phyloP scores from a whole-genome alignment of 768 basidiomycete genomes.

The Termitomyces sp. region DNA sequence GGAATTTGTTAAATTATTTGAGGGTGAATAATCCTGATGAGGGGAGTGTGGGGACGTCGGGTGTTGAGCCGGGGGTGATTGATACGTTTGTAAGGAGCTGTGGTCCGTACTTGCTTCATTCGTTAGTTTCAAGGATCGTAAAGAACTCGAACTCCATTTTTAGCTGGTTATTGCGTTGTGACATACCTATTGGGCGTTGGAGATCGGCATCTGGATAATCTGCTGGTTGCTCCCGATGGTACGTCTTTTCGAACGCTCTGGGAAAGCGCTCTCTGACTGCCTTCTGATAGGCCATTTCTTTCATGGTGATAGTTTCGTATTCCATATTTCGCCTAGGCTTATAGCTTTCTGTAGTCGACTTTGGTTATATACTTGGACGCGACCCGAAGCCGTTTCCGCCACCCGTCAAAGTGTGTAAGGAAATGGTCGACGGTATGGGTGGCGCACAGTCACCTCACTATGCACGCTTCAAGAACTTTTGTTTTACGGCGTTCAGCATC shows the following conservation, averaged over 20 bases:
- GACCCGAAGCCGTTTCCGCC: constrained; percentile 98
- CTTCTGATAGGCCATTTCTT: constrained; percentile 77
- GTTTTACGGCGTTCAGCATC: constrained; percentile 96
- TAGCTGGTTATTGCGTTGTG: constrained; percentile 97
- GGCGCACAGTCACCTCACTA: constrained; percentile 94
- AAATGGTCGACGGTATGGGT: constrained; percentile 99
- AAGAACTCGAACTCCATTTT: background rate
- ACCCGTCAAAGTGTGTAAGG: constrained; percentile 96
- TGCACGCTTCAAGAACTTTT: constrained; percentile 91
- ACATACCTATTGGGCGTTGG: constrained; percentile 96
- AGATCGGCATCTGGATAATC: constrained; percentile 93
- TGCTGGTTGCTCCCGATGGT: constrained; percentile 91
- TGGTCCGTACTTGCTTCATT: constrained; percentile 45
- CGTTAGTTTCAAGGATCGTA: background rate
- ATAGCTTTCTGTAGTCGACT: constrained; percentile 64
- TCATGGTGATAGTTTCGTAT: constrained; percentile 52
- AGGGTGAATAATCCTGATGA: constrained; percentile 87
- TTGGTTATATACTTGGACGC: constrained; percentile 95
- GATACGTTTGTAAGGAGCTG: constrained; percentile 97
- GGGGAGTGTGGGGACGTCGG: constrained; percentile 89
- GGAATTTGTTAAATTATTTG: constrained; percentile 83
- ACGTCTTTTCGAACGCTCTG: constrained; percentile 13
- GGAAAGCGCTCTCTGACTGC: background rate
- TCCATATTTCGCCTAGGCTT: constrained; percentile 6
- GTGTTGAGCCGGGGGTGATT: constrained; percentile 90